Evolutionary conservation across 2,329 filamentous ascomycete genomes (phyloP).

Genomic region (Fusarium sulawesiense): DNA sequence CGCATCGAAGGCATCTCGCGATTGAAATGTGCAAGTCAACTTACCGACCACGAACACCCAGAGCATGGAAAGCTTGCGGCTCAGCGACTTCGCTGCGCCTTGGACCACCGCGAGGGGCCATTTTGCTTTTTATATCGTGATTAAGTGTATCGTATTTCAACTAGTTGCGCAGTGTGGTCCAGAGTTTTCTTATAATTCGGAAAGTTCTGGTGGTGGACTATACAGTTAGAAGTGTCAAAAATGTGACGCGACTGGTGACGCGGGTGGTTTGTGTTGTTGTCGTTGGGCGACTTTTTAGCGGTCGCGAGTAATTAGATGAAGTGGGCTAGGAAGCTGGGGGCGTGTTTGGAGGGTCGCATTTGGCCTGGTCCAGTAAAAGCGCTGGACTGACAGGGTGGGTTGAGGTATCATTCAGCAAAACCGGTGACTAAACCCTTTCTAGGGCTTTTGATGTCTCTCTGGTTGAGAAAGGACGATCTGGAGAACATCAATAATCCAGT

Average conservation of each 20-base stretch:
- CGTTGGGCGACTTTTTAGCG: constrained; percentile 26
- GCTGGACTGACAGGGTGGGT: constrained; percentile 4
- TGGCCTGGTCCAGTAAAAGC: constrained; percentile 19
- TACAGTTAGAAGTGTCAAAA: constrained; percentile 21
- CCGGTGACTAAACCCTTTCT: background rate
- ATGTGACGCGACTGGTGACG: constrained; percentile 41
- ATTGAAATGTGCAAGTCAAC: constrained; percentile 32
- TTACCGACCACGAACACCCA: constrained; percentile 55
- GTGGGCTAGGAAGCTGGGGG: constrained; percentile 29
- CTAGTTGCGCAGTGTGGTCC: background rate
- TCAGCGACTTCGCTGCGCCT: constrained; percentile 48
- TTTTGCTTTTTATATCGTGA: constrained; percentile 29
- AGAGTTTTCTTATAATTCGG: background rate
- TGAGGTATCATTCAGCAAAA: background rate
- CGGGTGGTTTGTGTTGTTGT: constrained; percentile 39
- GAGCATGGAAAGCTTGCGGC: constrained; percentile 50
- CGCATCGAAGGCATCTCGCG: background rate
- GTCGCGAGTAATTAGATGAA: constrained; percentile 30
- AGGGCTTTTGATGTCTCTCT: background rate
- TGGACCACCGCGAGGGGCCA: constrained; percentile 50
- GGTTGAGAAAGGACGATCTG: background rate
- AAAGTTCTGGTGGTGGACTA: constrained; percentile 16
- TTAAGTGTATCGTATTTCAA: background rate
- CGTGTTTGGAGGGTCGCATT: constrained; percentile 27
- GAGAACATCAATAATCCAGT: background rate